These are phyloP conservation scores for Paecilomyces dactylethromorphus DNA, from an alignment of 2,329 filamentous ascomycete species.

Conservation along the genomic window DNA sequence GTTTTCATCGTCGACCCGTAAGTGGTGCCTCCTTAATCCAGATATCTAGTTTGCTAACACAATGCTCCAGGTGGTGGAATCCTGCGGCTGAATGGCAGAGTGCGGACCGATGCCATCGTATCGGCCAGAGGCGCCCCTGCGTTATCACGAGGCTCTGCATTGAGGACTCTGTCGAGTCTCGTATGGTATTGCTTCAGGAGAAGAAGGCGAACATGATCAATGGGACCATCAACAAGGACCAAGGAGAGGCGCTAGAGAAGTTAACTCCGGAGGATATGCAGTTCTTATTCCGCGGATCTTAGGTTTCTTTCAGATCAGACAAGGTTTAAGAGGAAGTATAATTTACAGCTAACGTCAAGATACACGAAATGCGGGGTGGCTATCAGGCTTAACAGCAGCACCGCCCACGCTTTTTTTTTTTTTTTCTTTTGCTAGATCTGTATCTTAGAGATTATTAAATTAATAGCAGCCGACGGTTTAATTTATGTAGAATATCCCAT, in stretches of 20 bases:
- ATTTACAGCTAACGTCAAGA: neutral
- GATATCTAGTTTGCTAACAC: conserved; percentile 18
- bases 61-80: conserved; percentile 77
- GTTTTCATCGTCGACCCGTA: conserved; percentile 96
- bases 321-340: neutral
- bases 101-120: conserved; percentile 88
- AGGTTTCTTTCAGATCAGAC: conserved; percentile 7
- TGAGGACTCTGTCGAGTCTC: conserved; percentile 91
- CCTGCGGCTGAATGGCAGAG: conserved; percentile 99
- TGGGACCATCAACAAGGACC: conserved; percentile 90
- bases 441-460: neutral
- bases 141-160: conserved; percentile 92
- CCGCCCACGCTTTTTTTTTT: neutral
- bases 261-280: conserved; percentile 88
- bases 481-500: too few relatives aligned
- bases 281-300: conserved; percentile 82
- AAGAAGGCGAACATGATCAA: conserved; percentile 99
- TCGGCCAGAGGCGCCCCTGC: conserved; percentile 88
- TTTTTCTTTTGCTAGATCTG: neutral
- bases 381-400: neutral
- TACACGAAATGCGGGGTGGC: neutral
- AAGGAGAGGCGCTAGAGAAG: conserved; percentile 76
- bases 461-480: neutral
- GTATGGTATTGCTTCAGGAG: conserved; percentile 93
- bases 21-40: conserved; percentile 35